Base-by-base conservation (phyloP, 495 filamentous ascomycete genomes). In the Corynascus novoguineensis region DNA sequence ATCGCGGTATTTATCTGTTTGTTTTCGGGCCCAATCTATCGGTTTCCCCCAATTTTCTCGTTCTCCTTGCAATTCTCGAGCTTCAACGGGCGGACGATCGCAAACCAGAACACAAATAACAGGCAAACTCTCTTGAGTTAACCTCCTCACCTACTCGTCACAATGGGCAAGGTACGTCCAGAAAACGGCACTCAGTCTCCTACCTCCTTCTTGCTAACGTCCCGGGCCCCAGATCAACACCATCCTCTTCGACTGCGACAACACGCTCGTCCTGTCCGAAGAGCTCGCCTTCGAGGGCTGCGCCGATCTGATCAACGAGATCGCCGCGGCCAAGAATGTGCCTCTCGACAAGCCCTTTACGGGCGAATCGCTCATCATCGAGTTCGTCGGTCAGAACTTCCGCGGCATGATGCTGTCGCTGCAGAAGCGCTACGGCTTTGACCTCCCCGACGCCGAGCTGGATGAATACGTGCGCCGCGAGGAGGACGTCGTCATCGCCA, bases 321-420 rank as follows among this genome's bases (percentile, higher is more conserved):
- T 97, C 71, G 80, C 93, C 62, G 77, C 79, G 61, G 79, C 81
- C 64, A 78, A 84, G 63, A 71, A 79, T 67, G 78, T 86, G 64
- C 62, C 81, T 4, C 64, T 71, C 41, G 44, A 56, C 27, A 77
- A 85, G 61, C 86, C 85, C 66, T 96, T 95, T 78, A 92, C 89
- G 27, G 87, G 85, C 60, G 80, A 82, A 11, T 71, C 83, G 67
- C 86, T 97, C 40, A 85, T 96, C 73, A 72, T 78, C 59, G 89
- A 95, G 74, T 97, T 96, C 66, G 92, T 96, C 69, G 92, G 92
- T 64, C 88, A 92, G 70, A 96, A 96, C 80, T 97, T 97, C 81
- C 90, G 91, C 61, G 89, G 90, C 68, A 95, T 96, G 90, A 72
- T 78, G 68, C 46, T 51, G 50, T 83, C 81, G 57, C 81, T 96